A percentile compares a stretch with the other conserved stretches of the same genome.
Conservation (phyloP, 129 eudicot species). For the Arctium minus region DNA sequence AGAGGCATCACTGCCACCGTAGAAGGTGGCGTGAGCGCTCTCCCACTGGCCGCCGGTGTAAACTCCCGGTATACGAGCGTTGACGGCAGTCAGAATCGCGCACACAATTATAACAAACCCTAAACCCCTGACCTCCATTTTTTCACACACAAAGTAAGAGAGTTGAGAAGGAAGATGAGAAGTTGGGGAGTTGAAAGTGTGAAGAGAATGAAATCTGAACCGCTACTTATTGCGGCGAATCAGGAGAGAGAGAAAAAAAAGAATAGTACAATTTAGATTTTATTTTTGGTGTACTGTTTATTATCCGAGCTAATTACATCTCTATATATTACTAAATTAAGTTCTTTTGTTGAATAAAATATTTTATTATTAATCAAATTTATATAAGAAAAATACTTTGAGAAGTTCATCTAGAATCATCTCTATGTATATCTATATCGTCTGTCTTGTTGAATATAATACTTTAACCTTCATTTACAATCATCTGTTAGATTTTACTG, state of each 20-base stretch:
- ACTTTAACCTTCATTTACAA: no score
- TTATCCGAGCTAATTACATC: no score
- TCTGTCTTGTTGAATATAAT: neutral
- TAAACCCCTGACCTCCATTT: conserved; percentile 25
- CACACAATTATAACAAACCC: conserved; percentile 9
- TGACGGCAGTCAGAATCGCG: conserved; percentile 10
- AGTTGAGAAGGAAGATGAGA: neutral
- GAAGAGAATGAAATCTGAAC: conserved; percentile 26
- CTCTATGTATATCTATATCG: no score
- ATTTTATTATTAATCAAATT: no score
- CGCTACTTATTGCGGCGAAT: conserved; percentile 40
- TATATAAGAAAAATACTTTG: no score
- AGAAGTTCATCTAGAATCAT: no score
- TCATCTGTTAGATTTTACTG: no score
- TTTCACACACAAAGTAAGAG: neutral
- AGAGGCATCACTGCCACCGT: conserved; percentile 73
- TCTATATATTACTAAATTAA: no score
- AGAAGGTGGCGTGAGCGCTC: conserved; percentile 72
- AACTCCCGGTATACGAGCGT: conserved; percentile 56
- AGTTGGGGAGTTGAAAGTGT: conserved; percentile 19
- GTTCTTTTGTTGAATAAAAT: no score
- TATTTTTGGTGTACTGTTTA: neutral
- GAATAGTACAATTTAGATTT: neutral
- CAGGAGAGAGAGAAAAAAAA: conserved; percentile 12
- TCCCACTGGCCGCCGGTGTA: conserved; percentile 60